Percentiles rank a stretch among this genome's conserved stretches.
These are phyloP conservation scores for Sedum album DNA, from an alignment of 164 flowering plant genomes.

Conservation along the genomic window DNA sequence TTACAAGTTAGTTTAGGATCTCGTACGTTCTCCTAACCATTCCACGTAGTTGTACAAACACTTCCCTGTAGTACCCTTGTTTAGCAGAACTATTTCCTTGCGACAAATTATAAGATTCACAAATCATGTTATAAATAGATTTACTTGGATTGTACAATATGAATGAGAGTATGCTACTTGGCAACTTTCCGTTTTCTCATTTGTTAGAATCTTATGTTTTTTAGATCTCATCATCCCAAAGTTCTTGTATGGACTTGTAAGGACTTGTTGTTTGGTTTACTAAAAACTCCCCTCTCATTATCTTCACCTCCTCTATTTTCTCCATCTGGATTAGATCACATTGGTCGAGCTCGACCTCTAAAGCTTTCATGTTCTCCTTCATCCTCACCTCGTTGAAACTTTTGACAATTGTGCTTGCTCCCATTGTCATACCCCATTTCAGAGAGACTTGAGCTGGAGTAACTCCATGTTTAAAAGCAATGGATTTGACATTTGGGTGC, in stretches of 20 bases:
- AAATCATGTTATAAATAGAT: too few relatives aligned
- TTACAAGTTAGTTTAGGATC: too few relatives aligned
- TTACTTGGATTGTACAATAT: background rate
- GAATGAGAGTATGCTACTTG: background rate
- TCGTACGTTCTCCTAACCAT: too few relatives aligned
- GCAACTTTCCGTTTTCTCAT: background rate
- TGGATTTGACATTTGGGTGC: slow-evolving; percentile 37
- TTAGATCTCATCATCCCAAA: slow-evolving; percentile 73
- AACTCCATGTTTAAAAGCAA: slow-evolving; percentile 56
- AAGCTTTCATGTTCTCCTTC: slow-evolving; percentile 53
- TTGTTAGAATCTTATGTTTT: slow-evolving; percentile 4
- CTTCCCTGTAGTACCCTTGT: too few relatives aligned
- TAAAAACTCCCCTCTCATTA: slow-evolving; percentile 57
- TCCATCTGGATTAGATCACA: slow-evolving; percentile 43
- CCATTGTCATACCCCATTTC: slow-evolving; percentile 65
- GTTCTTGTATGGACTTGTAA: slow-evolving; percentile 47
- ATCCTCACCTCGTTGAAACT: slow-evolving; percentile 52
- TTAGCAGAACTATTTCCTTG: too few relatives aligned
- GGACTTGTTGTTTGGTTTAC: slow-evolving; percentile 62
- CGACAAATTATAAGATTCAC: background rate
- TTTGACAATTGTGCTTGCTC: slow-evolving; percentile 61
- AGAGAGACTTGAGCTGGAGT: slow-evolving; percentile 77
- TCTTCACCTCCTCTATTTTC: slow-evolving; percentile 51
- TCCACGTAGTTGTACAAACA: too few relatives aligned
- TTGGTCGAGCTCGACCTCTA: slow-evolving; percentile 40